Conservation (phyloP, 257 asterid genomes). For the Solanum etuberosum region DNA sequence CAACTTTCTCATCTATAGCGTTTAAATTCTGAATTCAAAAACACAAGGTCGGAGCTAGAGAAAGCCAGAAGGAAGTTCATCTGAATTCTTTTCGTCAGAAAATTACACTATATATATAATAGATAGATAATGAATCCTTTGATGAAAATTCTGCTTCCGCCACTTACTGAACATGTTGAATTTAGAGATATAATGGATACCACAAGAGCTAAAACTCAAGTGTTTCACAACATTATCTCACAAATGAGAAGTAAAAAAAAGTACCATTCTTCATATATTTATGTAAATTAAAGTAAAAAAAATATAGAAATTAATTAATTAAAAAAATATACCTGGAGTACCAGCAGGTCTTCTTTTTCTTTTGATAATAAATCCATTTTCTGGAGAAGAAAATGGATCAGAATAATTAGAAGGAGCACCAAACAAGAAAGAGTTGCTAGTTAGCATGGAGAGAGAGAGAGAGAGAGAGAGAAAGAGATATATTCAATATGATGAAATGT, state of each 20-base stretch:
- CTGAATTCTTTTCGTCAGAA: background rate
- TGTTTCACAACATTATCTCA: background rate
- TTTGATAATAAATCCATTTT: constrained; percentile 14
- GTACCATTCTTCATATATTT: background rate
- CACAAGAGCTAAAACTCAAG: background rate
- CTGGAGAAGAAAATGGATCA: constrained; percentile 10
- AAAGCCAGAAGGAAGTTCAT: background rate
- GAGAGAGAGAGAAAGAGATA: background rate
- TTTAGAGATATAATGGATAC: background rate
- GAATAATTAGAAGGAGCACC: constrained; percentile 13
- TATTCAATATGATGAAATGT: background rate
- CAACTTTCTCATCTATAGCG: background rate
- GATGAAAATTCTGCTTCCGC: background rate
- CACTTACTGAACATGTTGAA: background rate
- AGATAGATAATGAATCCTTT: background rate
- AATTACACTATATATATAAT: background rate
- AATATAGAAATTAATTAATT: background rate
- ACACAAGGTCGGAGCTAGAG: background rate
- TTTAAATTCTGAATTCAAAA: background rate
- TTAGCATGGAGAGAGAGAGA: constrained; percentile 11
- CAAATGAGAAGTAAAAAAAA: too few species aligned
- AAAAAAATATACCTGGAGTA: constrained; percentile 22
- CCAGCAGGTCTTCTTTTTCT: constrained; percentile 36
- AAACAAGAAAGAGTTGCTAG: constrained; percentile 18
- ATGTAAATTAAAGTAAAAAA: background rate